phyloP scores from a whole-genome alignment of 495 filamentous ascomycete species.

The Podospora anserina region DNA sequence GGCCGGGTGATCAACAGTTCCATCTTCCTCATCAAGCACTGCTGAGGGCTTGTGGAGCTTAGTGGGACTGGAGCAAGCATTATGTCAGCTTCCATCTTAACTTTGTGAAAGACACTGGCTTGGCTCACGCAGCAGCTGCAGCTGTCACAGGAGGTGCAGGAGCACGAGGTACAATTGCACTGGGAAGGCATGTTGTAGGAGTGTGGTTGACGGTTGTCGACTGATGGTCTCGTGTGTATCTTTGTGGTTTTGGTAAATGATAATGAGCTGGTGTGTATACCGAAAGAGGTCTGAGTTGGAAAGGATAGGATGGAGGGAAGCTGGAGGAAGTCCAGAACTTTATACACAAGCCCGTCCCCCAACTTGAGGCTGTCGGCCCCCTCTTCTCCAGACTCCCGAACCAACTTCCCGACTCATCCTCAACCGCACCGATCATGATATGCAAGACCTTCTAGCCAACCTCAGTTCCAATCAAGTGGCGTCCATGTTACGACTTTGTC shows the following conservation, averaged over 20 bases:
- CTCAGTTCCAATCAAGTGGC: neutral
- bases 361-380: neutral
- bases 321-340: neutral
- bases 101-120: neutral
- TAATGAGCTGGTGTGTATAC: neutral
- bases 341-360: neutral
- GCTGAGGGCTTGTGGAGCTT: neutral
- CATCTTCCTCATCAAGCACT: neutral
- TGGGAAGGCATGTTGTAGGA: slow-evolving; percentile 20
- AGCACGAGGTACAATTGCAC: slow-evolving; percentile 29
- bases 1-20: neutral
- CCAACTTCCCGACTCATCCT: neutral
- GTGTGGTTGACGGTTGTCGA: neutral
- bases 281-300: neutral
- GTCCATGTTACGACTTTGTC: neutral
- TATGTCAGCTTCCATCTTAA: neutral
- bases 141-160: slow-evolving; percentile 23
- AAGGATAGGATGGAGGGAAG: neutral
- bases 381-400: neutral
- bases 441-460: neutral
- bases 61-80: neutral
- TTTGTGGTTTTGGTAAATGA: neutral
- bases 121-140: slow-evolving; percentile 31
- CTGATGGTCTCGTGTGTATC: neutral
- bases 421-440: neutral